Conservation (phyloP, 768 basidiomycete genomes). For the Mycena rosella region DNA sequence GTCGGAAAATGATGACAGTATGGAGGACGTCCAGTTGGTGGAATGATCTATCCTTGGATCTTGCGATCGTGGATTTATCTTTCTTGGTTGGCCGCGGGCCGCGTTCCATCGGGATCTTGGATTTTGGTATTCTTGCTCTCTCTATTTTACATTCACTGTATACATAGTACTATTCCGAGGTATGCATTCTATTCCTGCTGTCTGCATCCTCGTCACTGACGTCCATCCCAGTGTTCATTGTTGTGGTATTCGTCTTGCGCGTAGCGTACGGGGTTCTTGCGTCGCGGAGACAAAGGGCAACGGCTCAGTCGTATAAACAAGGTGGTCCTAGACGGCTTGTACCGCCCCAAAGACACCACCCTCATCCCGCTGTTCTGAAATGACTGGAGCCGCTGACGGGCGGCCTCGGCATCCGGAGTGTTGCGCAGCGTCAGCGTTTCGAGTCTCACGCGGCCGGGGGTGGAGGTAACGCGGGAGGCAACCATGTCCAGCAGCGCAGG, state of each 20-base stretch:
- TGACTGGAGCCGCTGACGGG: background rate
- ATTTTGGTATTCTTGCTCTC: background rate
- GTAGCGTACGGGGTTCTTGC: too few species aligned
- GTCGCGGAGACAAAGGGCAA: too few species aligned
- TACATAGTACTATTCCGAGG: slow-evolving; percentile 2
- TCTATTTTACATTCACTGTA: slow-evolving; percentile 27
- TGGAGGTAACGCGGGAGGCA: slow-evolving; percentile 7
- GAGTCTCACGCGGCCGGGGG: background rate
- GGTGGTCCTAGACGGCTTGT: background rate
- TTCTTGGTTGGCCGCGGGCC: too few species aligned
- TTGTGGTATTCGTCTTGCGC: too few species aligned
- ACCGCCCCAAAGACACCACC: background rate
- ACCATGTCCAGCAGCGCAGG: slow-evolving; percentile 19
- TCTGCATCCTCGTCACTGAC: too few species aligned
- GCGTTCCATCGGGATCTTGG: background rate
- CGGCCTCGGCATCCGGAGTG: background rate
- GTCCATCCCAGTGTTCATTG: too few species aligned
- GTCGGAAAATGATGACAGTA: slow-evolving; percentile 9
- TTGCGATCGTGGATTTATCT: too few species aligned
- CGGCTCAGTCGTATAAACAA: slow-evolving; percentile 17
- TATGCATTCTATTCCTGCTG: too few species aligned
- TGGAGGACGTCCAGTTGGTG: slow-evolving; percentile 25
- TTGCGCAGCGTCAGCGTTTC: slow-evolving; percentile 9
- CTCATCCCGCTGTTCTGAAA: slow-evolving; percentile 1
- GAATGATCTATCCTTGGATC: slow-evolving; percentile 14